Conservation (phyloP, 768 basidiomycete species). For the Russula griseocarnosa region DNA sequence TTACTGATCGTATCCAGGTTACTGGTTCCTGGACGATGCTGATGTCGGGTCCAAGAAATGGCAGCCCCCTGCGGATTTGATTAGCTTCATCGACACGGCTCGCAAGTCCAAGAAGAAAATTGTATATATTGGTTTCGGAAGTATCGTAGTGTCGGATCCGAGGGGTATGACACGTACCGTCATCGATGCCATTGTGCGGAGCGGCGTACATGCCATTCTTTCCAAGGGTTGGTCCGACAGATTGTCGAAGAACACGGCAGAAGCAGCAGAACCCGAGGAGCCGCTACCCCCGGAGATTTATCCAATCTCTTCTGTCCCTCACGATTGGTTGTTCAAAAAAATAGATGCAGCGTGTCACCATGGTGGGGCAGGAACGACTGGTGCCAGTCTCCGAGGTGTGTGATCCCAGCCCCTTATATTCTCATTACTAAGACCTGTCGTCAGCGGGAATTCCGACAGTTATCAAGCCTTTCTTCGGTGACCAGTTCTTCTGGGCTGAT, state of each 20-base stretch:
- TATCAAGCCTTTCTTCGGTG: constrained; percentile 96
- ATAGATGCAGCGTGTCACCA: constrained; percentile 99
- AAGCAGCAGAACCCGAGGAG: constrained; percentile 60
- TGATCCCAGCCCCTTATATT: background rate
- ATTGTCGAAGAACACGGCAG: constrained; percentile 55
- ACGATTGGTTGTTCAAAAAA: constrained; percentile 92
- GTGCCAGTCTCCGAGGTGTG: constrained; percentile 86
- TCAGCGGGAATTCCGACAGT: constrained; percentile 91
- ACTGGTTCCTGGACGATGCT: constrained; percentile 95
- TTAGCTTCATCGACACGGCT: constrained; percentile 79
- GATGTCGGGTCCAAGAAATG: constrained; percentile 87
- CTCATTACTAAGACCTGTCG: constrained; percentile 13
- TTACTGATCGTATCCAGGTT: constrained; percentile 49
- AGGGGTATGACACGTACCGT: constrained; percentile 88
- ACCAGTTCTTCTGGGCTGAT: constrained; percentile 97
- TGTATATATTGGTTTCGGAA: constrained; percentile 97
- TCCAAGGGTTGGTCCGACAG: constrained; percentile 99
- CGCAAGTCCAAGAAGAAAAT: constrained; percentile 76
- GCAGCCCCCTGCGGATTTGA: constrained; percentile 75
- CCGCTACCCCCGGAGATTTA: constrained; percentile 77
- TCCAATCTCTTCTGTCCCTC: constrained; percentile 80
- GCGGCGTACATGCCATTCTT: constrained; percentile 87
- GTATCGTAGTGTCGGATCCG: constrained; percentile 95
- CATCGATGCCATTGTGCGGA: constrained; percentile 79
- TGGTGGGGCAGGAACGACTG: constrained; percentile 94